phyloP scores from a whole-genome alignment of 495 filamentous ascomycete genomes.

The Aspergillus wentii region DNA sequence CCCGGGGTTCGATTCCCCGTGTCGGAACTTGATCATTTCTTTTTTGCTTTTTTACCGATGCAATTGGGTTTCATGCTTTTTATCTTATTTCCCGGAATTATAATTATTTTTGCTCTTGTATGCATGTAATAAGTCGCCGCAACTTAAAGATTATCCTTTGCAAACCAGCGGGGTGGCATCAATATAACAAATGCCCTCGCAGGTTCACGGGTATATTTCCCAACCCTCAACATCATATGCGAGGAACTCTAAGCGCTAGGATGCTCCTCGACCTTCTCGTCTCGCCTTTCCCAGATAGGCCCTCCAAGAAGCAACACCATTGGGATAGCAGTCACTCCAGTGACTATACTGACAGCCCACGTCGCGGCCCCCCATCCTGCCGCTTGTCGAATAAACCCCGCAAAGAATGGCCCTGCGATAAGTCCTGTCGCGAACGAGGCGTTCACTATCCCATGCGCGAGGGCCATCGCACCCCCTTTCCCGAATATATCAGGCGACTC shows the following conservation, averaged over 20 bases:
- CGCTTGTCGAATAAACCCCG: slow-evolving; percentile 49
- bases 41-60: background rate
- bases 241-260: too few relatives aligned
- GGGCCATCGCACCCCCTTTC: slow-evolving; percentile 49
- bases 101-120: too few relatives aligned
- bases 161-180: too few relatives aligned
- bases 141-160: too few relatives aligned
- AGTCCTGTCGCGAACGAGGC: slow-evolving; percentile 53
- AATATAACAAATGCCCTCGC: too few relatives aligned
- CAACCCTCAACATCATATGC: too few relatives aligned
- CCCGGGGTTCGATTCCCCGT: slow-evolving; percentile 30
- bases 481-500: slow-evolving; percentile 46
- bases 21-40: background rate
- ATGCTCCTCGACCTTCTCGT: too few relatives aligned
- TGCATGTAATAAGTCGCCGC: too few relatives aligned
- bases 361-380: slow-evolving; percentile 55
- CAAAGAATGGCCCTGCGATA: slow-evolving; percentile 54
- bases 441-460: slow-evolving; percentile 53
- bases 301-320: slow-evolving; percentile 16
- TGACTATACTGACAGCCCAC: slow-evolving; percentile 22
- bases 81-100: too few relatives aligned
- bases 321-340: slow-evolving; percentile 19
- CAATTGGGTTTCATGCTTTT: too few relatives aligned
- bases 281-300: slow-evolving; percentile 5
- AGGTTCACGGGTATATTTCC: too few relatives aligned